A percentile compares a stretch with the other conserved stretches of the same genome.
phyloP scores from a whole-genome alignment of 2,329 filamentous ascomycete species.

The Pseudopyricularia cyperi region DNA sequence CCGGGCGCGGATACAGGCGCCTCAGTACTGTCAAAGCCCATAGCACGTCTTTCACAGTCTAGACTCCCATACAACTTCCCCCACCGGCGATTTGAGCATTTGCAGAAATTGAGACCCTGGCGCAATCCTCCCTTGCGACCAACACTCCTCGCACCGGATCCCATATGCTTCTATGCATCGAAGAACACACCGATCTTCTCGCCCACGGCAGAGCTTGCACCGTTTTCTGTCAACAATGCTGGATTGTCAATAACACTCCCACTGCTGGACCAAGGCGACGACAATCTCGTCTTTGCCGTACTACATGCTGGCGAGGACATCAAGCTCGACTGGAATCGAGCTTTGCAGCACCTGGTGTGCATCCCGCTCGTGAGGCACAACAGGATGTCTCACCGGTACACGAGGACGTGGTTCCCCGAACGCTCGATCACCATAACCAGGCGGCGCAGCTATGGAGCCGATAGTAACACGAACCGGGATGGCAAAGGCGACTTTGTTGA shows the following conservation, averaged over 20 bases:
- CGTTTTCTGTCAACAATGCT: constrained; percentile 3
- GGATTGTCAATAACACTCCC: constrained; percentile 4
- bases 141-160: constrained; percentile 4
- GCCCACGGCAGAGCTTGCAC: neutral
- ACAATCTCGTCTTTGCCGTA: constrained; percentile 2
- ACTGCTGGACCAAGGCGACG: constrained; percentile 1
- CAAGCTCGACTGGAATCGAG: neutral
- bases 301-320: constrained; percentile 1
- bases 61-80: neutral
- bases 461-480: neutral
- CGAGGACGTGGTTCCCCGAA: constrained; percentile 3
- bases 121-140: constrained; percentile 2
- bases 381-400: neutral
- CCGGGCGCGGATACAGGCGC: neutral
- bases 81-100: neutral
- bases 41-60: too few relatives aligned
- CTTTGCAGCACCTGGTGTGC: neutral
- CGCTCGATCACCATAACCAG: neutral
- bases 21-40: neutral
- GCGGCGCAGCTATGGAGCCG: neutral
- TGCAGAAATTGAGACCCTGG: neutral
- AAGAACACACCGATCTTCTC: neutral
- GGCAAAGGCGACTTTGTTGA: neutral
- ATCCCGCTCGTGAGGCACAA: constrained; percentile 2
- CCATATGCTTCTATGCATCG: constrained; percentile 2